Conservation (phyloP, 768 basidiomycete species). For the Hygrophoropsis aurantiaca region DNA sequence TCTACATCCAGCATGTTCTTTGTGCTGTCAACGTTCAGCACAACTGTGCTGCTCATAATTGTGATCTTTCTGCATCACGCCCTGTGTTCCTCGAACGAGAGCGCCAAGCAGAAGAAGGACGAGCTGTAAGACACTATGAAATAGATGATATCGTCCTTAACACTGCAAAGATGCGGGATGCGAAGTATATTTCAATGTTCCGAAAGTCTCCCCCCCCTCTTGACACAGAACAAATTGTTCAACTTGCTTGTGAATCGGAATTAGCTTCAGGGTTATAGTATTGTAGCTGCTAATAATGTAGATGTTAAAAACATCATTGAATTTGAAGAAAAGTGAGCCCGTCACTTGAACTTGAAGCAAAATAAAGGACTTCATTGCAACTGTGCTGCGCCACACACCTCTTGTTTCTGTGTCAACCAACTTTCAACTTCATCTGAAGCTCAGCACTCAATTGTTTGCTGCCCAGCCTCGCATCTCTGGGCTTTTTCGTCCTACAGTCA, state of each 20-base stretch:
- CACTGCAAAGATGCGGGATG: slow-evolving; percentile 26
- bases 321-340: no score
- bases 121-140: not conserved
- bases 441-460: no score
- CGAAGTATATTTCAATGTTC: slow-evolving; percentile 17
- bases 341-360: no score
- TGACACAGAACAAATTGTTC: slow-evolving; percentile 1
- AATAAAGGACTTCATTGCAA: no score
- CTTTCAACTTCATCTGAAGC: no score
- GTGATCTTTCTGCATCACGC: slow-evolving; percentile 1
- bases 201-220: slow-evolving; percentile 1
- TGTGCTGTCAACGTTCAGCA: slow-evolving; percentile 21
- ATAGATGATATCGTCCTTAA: slow-evolving; percentile 18
- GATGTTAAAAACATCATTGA: no score
- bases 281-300: no score
- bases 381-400: no score
- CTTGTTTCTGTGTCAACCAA: no score
- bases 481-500: no score
- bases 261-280: no score
- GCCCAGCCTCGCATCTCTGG: no score
- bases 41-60: slow-evolving; percentile 14
- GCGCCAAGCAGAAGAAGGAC: not conserved
- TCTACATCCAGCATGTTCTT: slow-evolving; percentile 7
- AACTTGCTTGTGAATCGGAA: not conserved
- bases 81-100: slow-evolving; percentile 13